A percentile compares a stretch with the other conserved stretches of the same genome.
These are phyloP conservation scores for Thalassiosira sp. DNA, from an alignment of 352 stramenopile species.

Conservation along the genomic window DNA sequence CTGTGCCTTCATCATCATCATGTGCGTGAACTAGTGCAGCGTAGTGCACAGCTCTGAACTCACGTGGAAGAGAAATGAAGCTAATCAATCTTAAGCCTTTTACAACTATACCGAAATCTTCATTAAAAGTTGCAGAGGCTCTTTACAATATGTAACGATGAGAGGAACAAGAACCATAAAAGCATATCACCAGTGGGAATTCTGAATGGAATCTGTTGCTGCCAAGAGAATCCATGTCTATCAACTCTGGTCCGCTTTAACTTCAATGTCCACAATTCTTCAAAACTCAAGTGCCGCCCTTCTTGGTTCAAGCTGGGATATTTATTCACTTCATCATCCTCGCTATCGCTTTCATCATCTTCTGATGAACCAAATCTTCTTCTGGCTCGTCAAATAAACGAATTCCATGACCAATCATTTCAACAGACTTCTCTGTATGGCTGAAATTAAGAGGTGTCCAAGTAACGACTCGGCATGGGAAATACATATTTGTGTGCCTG, in stretches of 20 bases:
- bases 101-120: too few species aligned
- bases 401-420: conserved; percentile 16
- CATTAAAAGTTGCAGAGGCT: too few species aligned
- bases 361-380: conserved; percentile 41
- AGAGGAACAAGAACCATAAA: too few species aligned
- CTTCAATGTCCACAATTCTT: conserved; percentile 43
- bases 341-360: conserved; percentile 12
- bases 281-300: conserved; percentile 24
- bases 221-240: background rate
- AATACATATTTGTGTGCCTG: conserved; percentile 37
- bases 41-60: too few species aligned
- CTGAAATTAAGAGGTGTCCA: conserved; percentile 26
- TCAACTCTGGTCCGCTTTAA: conserved; percentile 15
- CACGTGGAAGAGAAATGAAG: too few species aligned
- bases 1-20: too few species aligned
- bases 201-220: too few species aligned
- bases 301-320: conserved; percentile 1
- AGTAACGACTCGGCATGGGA: conserved; percentile 37
- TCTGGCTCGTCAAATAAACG: conserved; percentile 28
- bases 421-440: background rate
- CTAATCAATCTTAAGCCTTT: too few species aligned
- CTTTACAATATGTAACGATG: too few species aligned
- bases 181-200: too few species aligned
- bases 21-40: too few species aligned
- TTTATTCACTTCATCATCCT: conserved; percentile 6